These are phyloP conservation scores for Hirsutella minnesotensis DNA, from an alignment of 2,329 filamentous ascomycete genomes.

Conservation along the genomic window DNA sequence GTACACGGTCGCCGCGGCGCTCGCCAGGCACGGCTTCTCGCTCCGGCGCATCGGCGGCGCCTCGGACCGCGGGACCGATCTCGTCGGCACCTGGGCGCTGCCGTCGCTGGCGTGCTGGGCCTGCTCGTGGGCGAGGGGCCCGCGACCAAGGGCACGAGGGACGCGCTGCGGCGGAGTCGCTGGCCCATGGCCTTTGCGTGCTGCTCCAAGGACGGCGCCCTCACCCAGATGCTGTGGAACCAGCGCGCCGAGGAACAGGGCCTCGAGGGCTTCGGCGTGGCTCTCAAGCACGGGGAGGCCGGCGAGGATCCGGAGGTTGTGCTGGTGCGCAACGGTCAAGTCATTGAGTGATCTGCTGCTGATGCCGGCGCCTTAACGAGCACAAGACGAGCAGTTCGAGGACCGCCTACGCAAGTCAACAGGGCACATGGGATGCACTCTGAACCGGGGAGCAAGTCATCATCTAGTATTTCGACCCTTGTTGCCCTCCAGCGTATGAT, in stretches of 20 bases:
- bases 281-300: slow-evolving; percentile 25
- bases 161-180: slow-evolving; percentile 53
- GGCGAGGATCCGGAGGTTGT: slow-evolving; percentile 28
- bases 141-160: slow-evolving; percentile 68
- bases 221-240: slow-evolving; percentile 68
- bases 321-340: slow-evolving; percentile 38
- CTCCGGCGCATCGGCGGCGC: slow-evolving; percentile 53
- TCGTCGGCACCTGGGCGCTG: slow-evolving; percentile 58
- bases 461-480: too few relatives aligned
- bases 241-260: slow-evolving; percentile 47
- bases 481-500: not conserved
- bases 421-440: too few relatives aligned
- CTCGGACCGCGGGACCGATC: slow-evolving; percentile 61
- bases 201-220: slow-evolving; percentile 42
- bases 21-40: slow-evolving; percentile 50
- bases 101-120: slow-evolving; percentile 52
- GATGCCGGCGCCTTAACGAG: too few relatives aligned
- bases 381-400: too few relatives aligned
- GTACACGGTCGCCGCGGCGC: slow-evolving; percentile 48
- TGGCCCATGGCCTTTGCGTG: slow-evolving; percentile 64
- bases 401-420: too few relatives aligned
- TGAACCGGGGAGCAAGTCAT: too few relatives aligned
- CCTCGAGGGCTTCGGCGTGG: slow-evolving; percentile 46
- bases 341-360: slow-evolving; percentile 12
- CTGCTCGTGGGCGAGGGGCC: slow-evolving; percentile 56